Conservation (phyloP, 140 eudicot genomes). For the Flaveria floridana region DNA sequence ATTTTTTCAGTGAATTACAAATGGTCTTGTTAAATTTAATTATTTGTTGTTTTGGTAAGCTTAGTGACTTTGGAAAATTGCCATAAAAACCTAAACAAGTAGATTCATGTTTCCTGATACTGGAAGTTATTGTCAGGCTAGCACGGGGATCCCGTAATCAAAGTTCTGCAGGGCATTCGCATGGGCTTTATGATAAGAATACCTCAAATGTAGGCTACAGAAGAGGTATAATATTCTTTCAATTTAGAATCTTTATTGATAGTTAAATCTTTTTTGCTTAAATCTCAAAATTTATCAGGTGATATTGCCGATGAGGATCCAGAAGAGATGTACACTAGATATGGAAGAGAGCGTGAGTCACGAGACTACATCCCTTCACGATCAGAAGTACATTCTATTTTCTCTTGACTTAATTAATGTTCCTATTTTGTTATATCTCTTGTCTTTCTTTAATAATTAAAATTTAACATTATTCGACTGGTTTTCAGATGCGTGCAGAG, state of each 20-base stretch:
- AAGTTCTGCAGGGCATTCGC: conserved; percentile 32
- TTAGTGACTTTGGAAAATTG: not conserved
- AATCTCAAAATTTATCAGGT: conserved; percentile 16
- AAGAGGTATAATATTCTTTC: conserved; percentile 36
- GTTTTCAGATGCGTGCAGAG: conserved; percentile 42
- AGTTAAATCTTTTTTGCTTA: conserved; percentile 15
- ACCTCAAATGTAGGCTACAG: conserved; percentile 39
- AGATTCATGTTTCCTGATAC: conserved; percentile 11
- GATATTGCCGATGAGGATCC: conserved; percentile 35
- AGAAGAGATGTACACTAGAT: conserved; percentile 47
- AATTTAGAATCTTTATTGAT: not conserved
- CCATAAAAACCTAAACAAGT: not conserved
- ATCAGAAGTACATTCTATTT: conserved; percentile 34
- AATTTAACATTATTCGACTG: conserved; percentile 14
- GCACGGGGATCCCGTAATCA: conserved; percentile 42
- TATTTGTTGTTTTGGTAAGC: not conserved
- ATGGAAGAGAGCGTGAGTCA: conserved; percentile 45
- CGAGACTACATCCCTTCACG: conserved; percentile 52
- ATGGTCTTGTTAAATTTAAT: not conserved
- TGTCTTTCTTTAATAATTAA: not conserved
- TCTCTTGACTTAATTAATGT: not conserved
- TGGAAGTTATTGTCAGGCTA: conserved; percentile 26
- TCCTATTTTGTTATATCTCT: not conserved
- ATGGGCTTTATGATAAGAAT: conserved; percentile 37
- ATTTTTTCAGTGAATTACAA: not conserved